Percentiles rank a stretch among this genome's conserved stretches.
phyloP scores from a whole-genome alignment of 305 asterid species.

The Fraxinus baroniana region DNA sequence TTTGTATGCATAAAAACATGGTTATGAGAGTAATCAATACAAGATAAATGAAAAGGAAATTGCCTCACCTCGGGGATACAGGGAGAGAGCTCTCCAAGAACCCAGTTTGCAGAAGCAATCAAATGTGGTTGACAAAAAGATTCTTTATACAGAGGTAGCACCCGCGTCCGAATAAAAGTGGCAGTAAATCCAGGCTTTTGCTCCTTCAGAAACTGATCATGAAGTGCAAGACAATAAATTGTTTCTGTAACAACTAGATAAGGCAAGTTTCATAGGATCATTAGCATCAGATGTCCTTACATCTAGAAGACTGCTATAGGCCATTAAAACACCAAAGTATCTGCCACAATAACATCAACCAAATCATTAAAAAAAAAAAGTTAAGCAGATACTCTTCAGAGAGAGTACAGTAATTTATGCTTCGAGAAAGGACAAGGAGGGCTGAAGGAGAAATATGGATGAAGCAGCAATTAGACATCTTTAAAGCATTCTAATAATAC shows the following conservation, averaged over 20 bases:
- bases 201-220: slow-evolving; percentile 39
- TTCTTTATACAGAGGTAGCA: slow-evolving; percentile 40
- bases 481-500: background rate
- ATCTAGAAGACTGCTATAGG: slow-evolving; percentile 44
- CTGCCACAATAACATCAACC: slow-evolving; percentile 30
- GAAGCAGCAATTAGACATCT: background rate
- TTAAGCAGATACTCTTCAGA: background rate
- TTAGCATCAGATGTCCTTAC: slow-evolving; percentile 30
- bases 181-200: slow-evolving; percentile 36
- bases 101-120: slow-evolving; percentile 50
- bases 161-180: slow-evolving; percentile 36
- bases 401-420: background rate
- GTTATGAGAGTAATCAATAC: background rate
- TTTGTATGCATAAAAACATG: background rate
- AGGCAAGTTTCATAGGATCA: background rate
- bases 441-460: background rate
- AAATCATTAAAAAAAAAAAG: slow-evolving; percentile 8
- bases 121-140: slow-evolving; percentile 37
- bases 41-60: background rate
- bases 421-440: background rate
- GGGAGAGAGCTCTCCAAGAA: slow-evolving; percentile 46
- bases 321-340: slow-evolving; percentile 47
- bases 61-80: slow-evolving; percentile 44
- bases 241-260: background rate
- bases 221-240: slow-evolving; percentile 5